Evolutionary conservation across 371 early-diverging fungal species (phyloP).

Genomic region (Apophysomyces variabilis): DNA sequence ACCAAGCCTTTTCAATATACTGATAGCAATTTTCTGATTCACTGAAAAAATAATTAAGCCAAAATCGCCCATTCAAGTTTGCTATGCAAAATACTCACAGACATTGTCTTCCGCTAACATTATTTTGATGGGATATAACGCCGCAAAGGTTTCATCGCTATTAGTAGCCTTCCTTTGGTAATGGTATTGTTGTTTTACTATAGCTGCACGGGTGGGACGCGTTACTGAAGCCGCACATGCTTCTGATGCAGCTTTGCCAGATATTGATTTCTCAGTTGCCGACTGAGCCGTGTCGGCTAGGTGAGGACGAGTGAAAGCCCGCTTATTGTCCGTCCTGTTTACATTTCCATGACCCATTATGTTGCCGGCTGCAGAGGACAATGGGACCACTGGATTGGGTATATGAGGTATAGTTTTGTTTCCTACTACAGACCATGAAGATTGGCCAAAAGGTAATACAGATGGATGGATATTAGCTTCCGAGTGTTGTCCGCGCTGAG

Average conservation of each 20-base stretch:
- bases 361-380: neutral
- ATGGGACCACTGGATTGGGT: neutral
- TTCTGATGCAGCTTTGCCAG: constrained; percentile 19
- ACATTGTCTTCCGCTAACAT: constrained; percentile 57
- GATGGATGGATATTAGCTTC: neutral
- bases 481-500: neutral
- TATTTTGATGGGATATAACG: constrained; percentile 44
- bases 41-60: constrained; percentile 26
- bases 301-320: constrained; percentile 11
- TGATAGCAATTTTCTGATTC: constrained; percentile 64
- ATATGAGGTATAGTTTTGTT: constrained; percentile 5
- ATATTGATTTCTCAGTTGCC: constrained; percentile 5
- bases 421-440: neutral
- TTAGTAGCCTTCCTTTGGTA: constrained; percentile 26
- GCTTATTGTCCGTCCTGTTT: constrained; percentile 9
- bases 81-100: constrained; percentile 26
- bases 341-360: neutral
- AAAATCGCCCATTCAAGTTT: neutral
- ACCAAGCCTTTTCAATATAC: constrained; percentile 58
- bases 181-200: constrained; percentile 34
- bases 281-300: neutral
- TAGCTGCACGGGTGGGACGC: constrained; percentile 25
- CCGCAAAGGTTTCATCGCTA: constrained; percentile 46
- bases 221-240: constrained; percentile 29
- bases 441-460: neutral